These are phyloP conservation scores for Pichia sp. DNA, from an alignment of 1,139 yeast genomes.

Conservation along the genomic window DNA sequence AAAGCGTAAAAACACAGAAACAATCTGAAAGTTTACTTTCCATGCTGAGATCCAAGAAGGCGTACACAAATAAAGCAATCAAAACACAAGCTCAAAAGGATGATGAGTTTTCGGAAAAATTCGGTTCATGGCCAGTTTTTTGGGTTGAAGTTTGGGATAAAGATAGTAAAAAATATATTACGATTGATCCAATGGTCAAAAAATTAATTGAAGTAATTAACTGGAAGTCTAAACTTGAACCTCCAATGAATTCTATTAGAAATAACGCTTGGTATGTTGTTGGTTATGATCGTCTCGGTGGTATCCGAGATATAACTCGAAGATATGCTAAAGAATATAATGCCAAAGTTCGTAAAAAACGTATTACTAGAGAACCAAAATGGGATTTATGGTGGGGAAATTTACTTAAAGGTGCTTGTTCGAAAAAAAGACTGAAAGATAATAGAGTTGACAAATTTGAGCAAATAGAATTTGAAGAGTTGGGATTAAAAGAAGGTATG, in stretches of 20 bases:
- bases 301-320: conserved; percentile 77
- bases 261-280: conserved; percentile 69
- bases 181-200: conserved; percentile 72
- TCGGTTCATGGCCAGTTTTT: conserved; percentile 54
- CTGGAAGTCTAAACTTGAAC: conserved; percentile 63
- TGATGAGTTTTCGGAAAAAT: conserved; percentile 7
- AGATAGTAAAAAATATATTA: conserved; percentile 66
- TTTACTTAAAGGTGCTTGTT: conserved; percentile 34
- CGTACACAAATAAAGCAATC: conserved; percentile 17
- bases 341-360: conserved; percentile 66
- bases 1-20: conserved; percentile 6
- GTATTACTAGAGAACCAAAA: conserved; percentile 55
- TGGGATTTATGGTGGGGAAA: conserved; percentile 61
- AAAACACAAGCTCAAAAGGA: conserved; percentile 15
- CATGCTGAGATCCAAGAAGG: conserved; percentile 12
- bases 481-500: conserved; percentile 75
- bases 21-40: conserved; percentile 1
- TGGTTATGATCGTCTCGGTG: conserved; percentile 63
- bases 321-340: conserved; percentile 68
- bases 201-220: conserved; percentile 64
- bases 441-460: conserved; percentile 62
- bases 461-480: conserved; percentile 57
- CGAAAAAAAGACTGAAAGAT: conserved; percentile 29
- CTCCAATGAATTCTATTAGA: conserved; percentile 54
- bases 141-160: conserved; percentile 96